phyloP scores from a whole-genome alignment of 805 yeast genomes.

The Nakazawaea ambrosiae region DNA sequence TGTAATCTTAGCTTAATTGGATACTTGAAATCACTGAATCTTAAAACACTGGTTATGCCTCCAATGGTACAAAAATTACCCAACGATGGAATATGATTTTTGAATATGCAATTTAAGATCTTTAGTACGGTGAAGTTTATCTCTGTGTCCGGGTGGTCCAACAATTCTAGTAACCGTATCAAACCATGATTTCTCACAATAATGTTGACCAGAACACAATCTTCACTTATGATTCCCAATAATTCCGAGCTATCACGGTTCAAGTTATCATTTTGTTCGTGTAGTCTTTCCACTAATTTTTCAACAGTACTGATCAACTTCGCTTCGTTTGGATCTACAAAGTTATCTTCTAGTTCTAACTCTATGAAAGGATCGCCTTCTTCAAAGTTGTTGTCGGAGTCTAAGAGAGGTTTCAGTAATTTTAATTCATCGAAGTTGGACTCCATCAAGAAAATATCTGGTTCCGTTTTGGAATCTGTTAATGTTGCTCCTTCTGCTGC shows the following conservation, averaged over 20 bases:
- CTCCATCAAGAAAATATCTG: not conserved
- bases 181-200: conserved; percentile 8
- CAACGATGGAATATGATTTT: conserved; percentile 1
- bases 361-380: conserved; percentile 9
- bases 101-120: conserved; percentile 1
- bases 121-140: not conserved
- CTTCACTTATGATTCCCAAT: not conserved
- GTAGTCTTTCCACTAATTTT: conserved; percentile 2
- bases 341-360: not conserved
- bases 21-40: conserved; percentile 1
- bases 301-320: conserved; percentile 4
- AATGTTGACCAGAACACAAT: not conserved
- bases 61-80: conserved; percentile 12
- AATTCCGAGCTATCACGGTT: not conserved
- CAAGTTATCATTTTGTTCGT: conserved; percentile 3
- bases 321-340: conserved; percentile 8
- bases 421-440: conserved; percentile 4
- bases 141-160: not conserved
- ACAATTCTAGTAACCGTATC: conserved; percentile 7
- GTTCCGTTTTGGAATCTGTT: too few species aligned
- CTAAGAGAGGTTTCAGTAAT: not conserved
- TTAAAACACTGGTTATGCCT: conserved; percentile 7
- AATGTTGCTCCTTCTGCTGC: too few species aligned
- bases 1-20: not conserved
- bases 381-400: not conserved